phyloP scores from a whole-genome alignment of 2,329 filamentous ascomycete species.

The Fusarium sulawesiense region DNA sequence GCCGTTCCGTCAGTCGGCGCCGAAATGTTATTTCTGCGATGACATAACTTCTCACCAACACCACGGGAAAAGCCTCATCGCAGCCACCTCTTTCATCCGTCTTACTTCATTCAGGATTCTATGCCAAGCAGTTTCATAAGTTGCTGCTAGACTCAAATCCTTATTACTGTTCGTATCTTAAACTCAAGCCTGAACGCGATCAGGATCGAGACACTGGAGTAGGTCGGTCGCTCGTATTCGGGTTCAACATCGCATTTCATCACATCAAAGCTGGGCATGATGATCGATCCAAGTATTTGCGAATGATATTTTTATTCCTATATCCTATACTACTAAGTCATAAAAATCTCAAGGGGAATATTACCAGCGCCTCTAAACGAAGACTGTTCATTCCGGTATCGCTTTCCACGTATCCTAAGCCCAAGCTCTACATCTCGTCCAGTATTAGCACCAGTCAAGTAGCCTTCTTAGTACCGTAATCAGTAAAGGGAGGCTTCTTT shows the following conservation, averaged over 20 bases:
- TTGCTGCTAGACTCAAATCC: background rate
- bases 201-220: slow-evolving; percentile 1
- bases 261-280: background rate
- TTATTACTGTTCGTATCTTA: background rate
- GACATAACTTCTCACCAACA: background rate
- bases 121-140: background rate
- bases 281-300: background rate
- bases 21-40: background rate
- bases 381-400: slow-evolving; percentile 2
- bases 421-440: background rate
- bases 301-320: slow-evolving; percentile 14
- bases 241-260: background rate
- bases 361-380: slow-evolving; percentile 20
- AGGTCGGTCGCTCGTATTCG: background rate
- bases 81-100: background rate
- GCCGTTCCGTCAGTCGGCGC: slow-evolving; percentile 26
- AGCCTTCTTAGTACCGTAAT: background rate
- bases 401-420: background rate
- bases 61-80: background rate
- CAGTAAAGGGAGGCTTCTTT: background rate
- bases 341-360: slow-evolving; percentile 33
- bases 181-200: background rate
- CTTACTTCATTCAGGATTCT: background rate
- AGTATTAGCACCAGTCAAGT: background rate
- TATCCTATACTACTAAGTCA: slow-evolving; percentile 14